Evolutionary conservation across 1,139 yeast genomes (phyloP).

Genomic region (Kodamaea sp.): DNA sequence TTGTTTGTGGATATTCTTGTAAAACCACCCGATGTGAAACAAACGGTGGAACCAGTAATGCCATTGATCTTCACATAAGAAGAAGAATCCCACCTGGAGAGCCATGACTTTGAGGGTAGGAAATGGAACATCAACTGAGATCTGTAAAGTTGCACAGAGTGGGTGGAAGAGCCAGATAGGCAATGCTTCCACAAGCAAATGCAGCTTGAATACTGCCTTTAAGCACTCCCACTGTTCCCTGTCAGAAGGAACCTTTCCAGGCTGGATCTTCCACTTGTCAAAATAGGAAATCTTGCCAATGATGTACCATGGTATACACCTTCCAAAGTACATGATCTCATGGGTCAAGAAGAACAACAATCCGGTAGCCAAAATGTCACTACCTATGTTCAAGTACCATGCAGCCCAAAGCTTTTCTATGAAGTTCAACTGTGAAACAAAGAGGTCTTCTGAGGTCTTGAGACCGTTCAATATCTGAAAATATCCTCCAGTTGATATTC

Average conservation of each 20-base stretch:
- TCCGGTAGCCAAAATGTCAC: slow-evolving; percentile 84
- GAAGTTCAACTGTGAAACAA: slow-evolving; percentile 20
- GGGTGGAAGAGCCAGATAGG: slow-evolving; percentile 98
- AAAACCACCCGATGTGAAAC: slow-evolving; percentile 81
- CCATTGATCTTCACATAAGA: slow-evolving; percentile 89
- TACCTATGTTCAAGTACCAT: slow-evolving; percentile 72
- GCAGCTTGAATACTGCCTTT: slow-evolving; percentile 78
- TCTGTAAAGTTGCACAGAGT: slow-evolving; percentile 73
- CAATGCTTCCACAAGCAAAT: slow-evolving; percentile 86
- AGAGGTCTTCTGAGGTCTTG: neutral
- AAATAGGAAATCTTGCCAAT: slow-evolving; percentile 77
- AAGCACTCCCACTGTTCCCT: slow-evolving; percentile 92
- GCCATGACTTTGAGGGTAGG: slow-evolving; percentile 61
- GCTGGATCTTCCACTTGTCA: slow-evolving; percentile 79
- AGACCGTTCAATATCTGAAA: neutral
- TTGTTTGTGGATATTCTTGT: slow-evolving; percentile 90
- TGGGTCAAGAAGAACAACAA: slow-evolving; percentile 70
- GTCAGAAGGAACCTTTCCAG: slow-evolving; percentile 70
- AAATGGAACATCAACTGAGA: slow-evolving; percentile 79
- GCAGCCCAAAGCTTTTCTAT: slow-evolving; percentile 75
- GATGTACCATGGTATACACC: slow-evolving; percentile 83
- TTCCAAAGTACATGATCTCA: slow-evolving; percentile 79
- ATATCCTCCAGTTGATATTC: neutral
- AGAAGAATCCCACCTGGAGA: slow-evolving; percentile 70
- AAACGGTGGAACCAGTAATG: slow-evolving; percentile 93